Base-by-base conservation (phyloP, 2,329 filamentous ascomycete species). In the Cercospora sp. region DNA sequence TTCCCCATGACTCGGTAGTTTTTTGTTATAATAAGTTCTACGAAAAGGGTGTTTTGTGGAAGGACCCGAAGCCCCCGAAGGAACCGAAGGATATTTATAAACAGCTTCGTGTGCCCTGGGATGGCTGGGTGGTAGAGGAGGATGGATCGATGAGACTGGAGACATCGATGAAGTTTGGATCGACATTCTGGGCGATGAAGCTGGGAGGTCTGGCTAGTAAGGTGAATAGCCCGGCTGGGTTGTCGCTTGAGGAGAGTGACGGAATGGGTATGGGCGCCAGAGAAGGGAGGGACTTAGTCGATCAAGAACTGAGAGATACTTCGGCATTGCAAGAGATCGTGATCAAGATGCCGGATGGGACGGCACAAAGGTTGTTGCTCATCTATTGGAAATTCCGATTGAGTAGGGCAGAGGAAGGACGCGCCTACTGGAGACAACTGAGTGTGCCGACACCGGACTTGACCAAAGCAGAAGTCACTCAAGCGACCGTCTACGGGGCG, bases 261-360 rank as follows among this genome's bases (percentile, higher is more conserved):
- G 28, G 5, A 24, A 26, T 21, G 30, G 34, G n/a, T 37, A 26
- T 16, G 13, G 16, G 34, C 8, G n/a, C n/a, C 2, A 71, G 57
- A 13, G 67, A 72, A 24, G 58, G 66, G 24, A 45, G 53, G 3
- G 70, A 74, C 1, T 72, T 75, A 10, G 79, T 82, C 1, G 71
- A 74, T 2, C 71, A 74, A 3, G 74, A 74, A 3, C 70, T 84
- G 10, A 73, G 76, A 34, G 71, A 76, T 3, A 76, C 83, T 51
- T 81, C 78, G 1, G 82, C 80, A 3, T 76, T 79, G 3, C 82
- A 83, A 66, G 81, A 84, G 60, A 74, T 83, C 30, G 79, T 79
- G 37, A 79, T 80, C 12, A 71, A 75, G 8, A 63, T 66, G 70
- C 67, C 74, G 5, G 74, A 76, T 5, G 71, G 73, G 24, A 73